Conservation (phyloP, 164 flowering plant genomes). For the Stephania yunnanensis region DNA sequence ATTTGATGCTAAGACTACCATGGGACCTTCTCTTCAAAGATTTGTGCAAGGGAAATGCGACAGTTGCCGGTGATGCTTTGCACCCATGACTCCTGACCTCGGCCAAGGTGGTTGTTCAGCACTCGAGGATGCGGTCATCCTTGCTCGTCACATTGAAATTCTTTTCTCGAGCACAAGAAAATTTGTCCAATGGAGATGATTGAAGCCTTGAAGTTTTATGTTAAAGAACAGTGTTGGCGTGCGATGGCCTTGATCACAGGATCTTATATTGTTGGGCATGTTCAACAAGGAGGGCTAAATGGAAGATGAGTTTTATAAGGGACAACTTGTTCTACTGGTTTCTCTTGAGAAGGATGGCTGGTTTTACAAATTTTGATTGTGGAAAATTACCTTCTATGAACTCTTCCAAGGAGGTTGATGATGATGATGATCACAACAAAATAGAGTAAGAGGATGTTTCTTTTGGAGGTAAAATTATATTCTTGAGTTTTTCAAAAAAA, state of each 20-base stretch:
- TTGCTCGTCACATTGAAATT: constrained; percentile 14
- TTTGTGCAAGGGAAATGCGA: background rate
- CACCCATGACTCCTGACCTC: constrained; percentile 27
- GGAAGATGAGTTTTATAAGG: constrained; percentile 10
- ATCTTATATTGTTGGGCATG: constrained; percentile 18
- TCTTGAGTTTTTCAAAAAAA: no score
- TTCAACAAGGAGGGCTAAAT: constrained; percentile 14
- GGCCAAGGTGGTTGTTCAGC: constrained; percentile 26
- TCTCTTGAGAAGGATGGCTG: background rate
- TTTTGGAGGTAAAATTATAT: background rate
- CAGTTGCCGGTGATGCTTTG: constrained; percentile 17
- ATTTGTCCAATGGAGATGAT: background rate
- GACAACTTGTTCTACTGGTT: constrained; percentile 1
- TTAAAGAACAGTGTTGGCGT: constrained; percentile 20
- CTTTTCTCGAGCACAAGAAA: background rate
- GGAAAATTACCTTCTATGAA: background rate
- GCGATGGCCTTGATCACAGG: constrained; percentile 8
- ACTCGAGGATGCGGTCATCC: constrained; percentile 23
- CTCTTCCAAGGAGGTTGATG: background rate
- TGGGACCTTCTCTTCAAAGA: background rate
- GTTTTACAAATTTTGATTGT: constrained; percentile 2
- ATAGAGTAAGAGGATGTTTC: background rate
- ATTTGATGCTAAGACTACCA: constrained; percentile 19
- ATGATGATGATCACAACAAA: background rate
- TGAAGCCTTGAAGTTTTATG: constrained; percentile 13